Evolutionary conservation across 1,139 yeast genomes (phyloP).

Genomic region (Hemisphaericaspora lyxosophila): DNA sequence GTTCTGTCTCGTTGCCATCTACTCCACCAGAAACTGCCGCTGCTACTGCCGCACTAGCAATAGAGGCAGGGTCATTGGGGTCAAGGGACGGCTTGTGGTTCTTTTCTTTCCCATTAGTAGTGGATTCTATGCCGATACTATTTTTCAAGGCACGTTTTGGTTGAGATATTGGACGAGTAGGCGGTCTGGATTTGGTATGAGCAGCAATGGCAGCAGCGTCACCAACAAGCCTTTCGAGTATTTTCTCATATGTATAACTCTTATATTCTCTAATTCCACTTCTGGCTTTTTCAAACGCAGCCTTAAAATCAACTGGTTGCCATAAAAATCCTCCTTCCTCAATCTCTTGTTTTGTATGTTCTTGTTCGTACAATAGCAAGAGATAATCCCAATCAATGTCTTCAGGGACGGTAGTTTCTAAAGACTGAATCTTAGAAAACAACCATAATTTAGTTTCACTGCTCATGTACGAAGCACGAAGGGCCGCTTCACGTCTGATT

Average conservation of each 20-base stretch:
- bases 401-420: conserved; percentile 47
- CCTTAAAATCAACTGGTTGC: conserved; percentile 35
- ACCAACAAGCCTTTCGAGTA: conserved; percentile 11
- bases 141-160: not conserved
- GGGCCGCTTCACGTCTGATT: conserved; percentile 56
- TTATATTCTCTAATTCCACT: conserved; percentile 30
- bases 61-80: conserved; percentile 26
- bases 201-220: not conserved
- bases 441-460: conserved; percentile 58
- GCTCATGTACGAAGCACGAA: conserved; percentile 51
- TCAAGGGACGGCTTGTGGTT: not conserved
- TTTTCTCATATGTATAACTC: conserved; percentile 21
- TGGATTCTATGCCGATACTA: not conserved
- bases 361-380: not conserved
- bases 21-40: conserved; percentile 35
- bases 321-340: conserved; percentile 14
- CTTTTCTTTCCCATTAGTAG: conserved; percentile 2
- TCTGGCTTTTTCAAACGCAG: conserved; percentile 37
- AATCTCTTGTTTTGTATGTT: not conserved
- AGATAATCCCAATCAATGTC: conserved; percentile 56
- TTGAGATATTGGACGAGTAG: not conserved
- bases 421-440: conserved; percentile 47
- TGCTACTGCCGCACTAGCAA: conserved; percentile 40
- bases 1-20: conserved; percentile 28
- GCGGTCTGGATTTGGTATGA: conserved; percentile 2